These are phyloP conservation scores for Diplosphaera chodatii DNA, from an alignment of 139 green algal species.

Conservation along the genomic window DNA sequence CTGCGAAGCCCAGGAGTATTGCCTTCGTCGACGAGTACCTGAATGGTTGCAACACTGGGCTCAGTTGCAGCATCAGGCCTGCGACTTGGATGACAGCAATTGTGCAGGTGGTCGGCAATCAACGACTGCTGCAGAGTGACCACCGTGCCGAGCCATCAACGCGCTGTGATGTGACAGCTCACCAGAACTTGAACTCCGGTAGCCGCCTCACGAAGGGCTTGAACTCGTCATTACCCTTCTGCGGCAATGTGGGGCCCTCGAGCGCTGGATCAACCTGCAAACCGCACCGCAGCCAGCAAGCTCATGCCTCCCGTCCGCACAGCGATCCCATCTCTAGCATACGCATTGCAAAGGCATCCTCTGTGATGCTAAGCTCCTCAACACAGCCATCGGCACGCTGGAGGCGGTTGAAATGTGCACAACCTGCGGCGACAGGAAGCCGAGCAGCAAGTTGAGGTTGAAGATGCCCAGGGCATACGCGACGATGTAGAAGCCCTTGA, in stretches of 20 bases:
- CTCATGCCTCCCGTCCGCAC: no score
- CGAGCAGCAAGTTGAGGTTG: constrained; percentile 96
- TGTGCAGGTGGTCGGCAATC: no score
- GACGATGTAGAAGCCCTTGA: constrained; percentile 94
- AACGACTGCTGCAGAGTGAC: no score
- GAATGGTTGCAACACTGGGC: no score
- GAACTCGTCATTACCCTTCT: constrained; percentile 88
- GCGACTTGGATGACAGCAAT: no score
- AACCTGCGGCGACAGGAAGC: constrained; percentile 84
- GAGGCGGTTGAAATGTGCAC: background rate
- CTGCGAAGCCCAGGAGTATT: constrained; percentile 70
- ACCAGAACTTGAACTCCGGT: constrained; percentile 99
- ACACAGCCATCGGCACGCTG: background rate
- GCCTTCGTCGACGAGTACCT: constrained; percentile 77
- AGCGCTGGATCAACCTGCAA: constrained; percentile 73
- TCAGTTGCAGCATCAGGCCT: no score
- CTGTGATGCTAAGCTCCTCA: no score
- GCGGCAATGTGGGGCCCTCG: constrained; percentile 87
- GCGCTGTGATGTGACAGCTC: constrained; percentile 6
- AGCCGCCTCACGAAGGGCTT: constrained; percentile 92
- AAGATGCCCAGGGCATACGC: constrained; percentile 97
- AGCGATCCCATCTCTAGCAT: no score
- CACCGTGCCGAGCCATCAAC: no score
- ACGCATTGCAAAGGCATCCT: no score
- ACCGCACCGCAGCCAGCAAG: no score